A percentile compares a stretch with the other conserved stretches of the same genome.
Evolutionary conservation across 352 stramenopile species (phyloP).

Genomic region (Phytophthora brassicae): DNA sequence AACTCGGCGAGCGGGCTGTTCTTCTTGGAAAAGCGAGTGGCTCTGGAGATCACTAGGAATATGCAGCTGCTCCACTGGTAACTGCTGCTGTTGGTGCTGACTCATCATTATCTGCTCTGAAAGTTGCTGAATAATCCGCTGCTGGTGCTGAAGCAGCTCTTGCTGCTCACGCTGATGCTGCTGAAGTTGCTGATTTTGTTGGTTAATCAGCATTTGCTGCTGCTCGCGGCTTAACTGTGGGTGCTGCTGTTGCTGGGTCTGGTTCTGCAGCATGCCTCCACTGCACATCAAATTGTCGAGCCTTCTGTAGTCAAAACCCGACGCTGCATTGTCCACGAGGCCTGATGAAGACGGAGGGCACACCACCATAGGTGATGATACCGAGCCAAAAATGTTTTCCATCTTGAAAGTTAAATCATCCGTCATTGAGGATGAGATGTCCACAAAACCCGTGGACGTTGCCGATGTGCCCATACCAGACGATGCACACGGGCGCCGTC

Average conservation of each 20-base stretch:
- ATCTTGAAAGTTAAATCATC: constrained; percentile 39
- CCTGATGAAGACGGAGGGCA: constrained; percentile 33
- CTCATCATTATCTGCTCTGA: constrained; percentile 40
- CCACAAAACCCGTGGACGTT: constrained; percentile 36
- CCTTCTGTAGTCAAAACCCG: constrained; percentile 42
- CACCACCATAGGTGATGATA: constrained; percentile 28
- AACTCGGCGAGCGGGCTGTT: constrained; percentile 53
- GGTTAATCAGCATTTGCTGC: constrained; percentile 24
- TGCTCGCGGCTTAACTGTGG: constrained; percentile 27
- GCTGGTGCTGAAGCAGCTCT: constrained; percentile 26
- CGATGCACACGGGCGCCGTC: constrained; percentile 12
- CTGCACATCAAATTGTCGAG: constrained; percentile 42
- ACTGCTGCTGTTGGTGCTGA: constrained; percentile 32
- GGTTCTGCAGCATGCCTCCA: constrained; percentile 23
- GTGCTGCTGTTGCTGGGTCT: constrained; percentile 28
- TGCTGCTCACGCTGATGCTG: constrained; percentile 41
- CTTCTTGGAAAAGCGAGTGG: constrained; percentile 69
- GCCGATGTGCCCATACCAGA: constrained; percentile 13
- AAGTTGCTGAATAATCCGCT: constrained; percentile 39
- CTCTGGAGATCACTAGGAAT: constrained; percentile 48
- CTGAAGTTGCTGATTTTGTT: constrained; percentile 42
- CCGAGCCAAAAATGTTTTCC: constrained; percentile 35
- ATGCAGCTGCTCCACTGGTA: constrained; percentile 21
- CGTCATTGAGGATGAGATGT: constrained; percentile 31
- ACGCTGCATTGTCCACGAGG: constrained; percentile 32